Conservation (phyloP, 805 yeast genomes). For the Sporopachydermia quercuum region DNA sequence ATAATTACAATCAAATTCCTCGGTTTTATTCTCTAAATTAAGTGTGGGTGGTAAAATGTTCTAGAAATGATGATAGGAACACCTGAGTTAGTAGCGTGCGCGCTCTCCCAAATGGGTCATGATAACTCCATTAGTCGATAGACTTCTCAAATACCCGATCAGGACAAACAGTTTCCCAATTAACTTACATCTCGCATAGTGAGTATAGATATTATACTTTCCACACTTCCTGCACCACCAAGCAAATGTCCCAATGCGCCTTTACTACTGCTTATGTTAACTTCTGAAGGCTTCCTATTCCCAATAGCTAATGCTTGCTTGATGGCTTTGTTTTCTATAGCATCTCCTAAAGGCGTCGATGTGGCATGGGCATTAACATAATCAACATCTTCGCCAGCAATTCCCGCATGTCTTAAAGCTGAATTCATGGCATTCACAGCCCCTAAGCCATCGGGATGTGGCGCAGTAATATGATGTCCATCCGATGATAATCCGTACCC, state of each 20-base stretch:
- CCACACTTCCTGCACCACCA: conserved; percentile 96
- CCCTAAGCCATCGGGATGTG: conserved; percentile 69
- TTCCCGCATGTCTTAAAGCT: conserved; percentile 42
- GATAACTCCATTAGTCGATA: too few relatives aligned
- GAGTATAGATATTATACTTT: conserved; percentile 63
- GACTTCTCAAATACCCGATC: too few relatives aligned
- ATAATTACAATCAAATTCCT: conserved; percentile 37
- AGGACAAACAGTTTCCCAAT: too few relatives aligned
- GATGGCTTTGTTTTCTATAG: conserved; percentile 75
- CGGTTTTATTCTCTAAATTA: conserved; percentile 38
- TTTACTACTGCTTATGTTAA: conserved; percentile 62
- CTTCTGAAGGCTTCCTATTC: conserved; percentile 5
- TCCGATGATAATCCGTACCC: conserved; percentile 93
- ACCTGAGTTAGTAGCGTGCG: too few relatives aligned
- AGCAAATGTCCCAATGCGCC: conserved; percentile 88
- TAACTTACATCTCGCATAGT: conserved; percentile 34
- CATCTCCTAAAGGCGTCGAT: conserved; percentile 77
- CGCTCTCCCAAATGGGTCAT: too few relatives aligned
- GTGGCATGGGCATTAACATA: conserved; percentile 97
- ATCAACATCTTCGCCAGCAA: conserved; percentile 36
- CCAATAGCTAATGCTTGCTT: conserved; percentile 29
- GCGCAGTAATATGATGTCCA: conserved; percentile 88
- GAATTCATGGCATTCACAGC: conserved; percentile 70
- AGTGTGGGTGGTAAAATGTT: conserved; percentile 62
- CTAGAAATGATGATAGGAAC: too few relatives aligned